Evolutionary conservation across 2,329 filamentous ascomycete genomes (phyloP).

Genomic region (Arthroderma uncinatum): DNA sequence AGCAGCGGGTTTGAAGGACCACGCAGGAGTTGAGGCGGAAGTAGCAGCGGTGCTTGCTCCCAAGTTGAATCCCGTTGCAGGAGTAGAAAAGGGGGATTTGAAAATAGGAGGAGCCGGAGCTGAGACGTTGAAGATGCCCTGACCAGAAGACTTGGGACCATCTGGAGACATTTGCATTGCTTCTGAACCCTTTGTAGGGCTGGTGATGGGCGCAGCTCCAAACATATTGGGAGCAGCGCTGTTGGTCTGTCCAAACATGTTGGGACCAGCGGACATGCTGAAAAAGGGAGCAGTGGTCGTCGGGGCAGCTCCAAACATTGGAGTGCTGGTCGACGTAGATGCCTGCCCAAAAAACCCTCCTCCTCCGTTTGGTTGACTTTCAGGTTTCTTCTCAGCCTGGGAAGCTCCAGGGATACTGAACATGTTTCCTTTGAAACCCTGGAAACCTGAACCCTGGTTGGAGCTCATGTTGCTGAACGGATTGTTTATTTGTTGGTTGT

Average conservation of each 20-base stretch:
- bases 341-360: conserved; percentile 11
- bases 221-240: conserved; percentile 10
- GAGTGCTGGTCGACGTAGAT: conserved; percentile 2
- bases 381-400: conserved; percentile 10
- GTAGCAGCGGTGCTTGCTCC: neutral
- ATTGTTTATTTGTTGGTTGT: conserved; percentile 21
- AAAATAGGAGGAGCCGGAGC: conserved; percentile 16
- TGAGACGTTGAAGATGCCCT: conserved; percentile 18
- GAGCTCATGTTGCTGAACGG: conserved; percentile 27
- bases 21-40: neutral
- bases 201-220: conserved; percentile 7
- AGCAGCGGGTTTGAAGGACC: neutral
- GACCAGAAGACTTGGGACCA: conserved; percentile 11
- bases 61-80: conserved; percentile 6
- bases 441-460: conserved; percentile 17
- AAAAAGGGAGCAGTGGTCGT: conserved; percentile 19
- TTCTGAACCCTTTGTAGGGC: conserved; percentile 15
- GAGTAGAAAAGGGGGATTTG: conserved; percentile 12
- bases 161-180: conserved; percentile 29
- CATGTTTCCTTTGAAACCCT: conserved; percentile 25
- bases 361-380: conserved; percentile 6
- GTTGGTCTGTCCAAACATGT: conserved; percentile 5
- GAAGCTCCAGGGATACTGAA: conserved; percentile 23
- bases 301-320: conserved; percentile 10
- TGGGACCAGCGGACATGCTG: conserved; percentile 19